Conservation (phyloP, 495 filamentous ascomycete genomes). For the Clavariopsis aquatica region DNA sequence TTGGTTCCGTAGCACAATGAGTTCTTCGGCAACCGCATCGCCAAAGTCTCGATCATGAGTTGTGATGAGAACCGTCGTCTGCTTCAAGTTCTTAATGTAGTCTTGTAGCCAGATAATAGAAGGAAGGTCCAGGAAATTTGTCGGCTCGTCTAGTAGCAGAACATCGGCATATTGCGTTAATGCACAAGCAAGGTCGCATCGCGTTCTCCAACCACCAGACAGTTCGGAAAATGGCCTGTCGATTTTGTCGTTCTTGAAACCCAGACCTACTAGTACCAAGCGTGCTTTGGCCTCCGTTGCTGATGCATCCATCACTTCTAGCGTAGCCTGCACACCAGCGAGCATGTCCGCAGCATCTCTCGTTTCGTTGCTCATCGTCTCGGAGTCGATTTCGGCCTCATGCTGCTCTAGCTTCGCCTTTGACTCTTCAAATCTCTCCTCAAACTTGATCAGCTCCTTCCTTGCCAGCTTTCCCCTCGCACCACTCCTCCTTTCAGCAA, state of each 20-base stretch:
- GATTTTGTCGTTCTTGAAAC: conserved; percentile 65
- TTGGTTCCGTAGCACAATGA: conserved; percentile 72
- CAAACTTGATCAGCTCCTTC: conserved; percentile 65
- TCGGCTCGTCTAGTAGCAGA: conserved; percentile 83
- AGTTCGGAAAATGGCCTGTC: conserved; percentile 60
- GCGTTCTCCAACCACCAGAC: conserved; percentile 80
- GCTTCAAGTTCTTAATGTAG: conserved; percentile 59
- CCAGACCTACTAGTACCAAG: conserved; percentile 55
- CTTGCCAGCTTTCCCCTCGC: conserved; percentile 69
- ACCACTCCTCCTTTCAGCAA: conserved; percentile 70
- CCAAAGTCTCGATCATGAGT: conserved; percentile 80
- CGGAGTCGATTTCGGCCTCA: conserved; percentile 30
- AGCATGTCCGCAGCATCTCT: conserved; percentile 41
- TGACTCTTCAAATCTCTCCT: conserved; percentile 61
- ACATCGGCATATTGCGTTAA: conserved; percentile 73
- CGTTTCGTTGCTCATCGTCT: conserved; percentile 35
- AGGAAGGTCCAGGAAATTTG: conserved; percentile 79
- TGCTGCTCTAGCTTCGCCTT: conserved; percentile 40
- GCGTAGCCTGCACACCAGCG: conserved; percentile 31
- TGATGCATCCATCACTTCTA: conserved; percentile 39
- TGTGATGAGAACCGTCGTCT: conserved; percentile 65
- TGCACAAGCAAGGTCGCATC: conserved; percentile 64
- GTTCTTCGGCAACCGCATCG: conserved; percentile 69
- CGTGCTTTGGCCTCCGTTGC: conserved; percentile 41
- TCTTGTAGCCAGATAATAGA: conserved; percentile 82